These are phyloP conservation scores for Solanum hybrid DNA, from an alignment of 305 asterid species.

Conservation along the genomic window DNA sequence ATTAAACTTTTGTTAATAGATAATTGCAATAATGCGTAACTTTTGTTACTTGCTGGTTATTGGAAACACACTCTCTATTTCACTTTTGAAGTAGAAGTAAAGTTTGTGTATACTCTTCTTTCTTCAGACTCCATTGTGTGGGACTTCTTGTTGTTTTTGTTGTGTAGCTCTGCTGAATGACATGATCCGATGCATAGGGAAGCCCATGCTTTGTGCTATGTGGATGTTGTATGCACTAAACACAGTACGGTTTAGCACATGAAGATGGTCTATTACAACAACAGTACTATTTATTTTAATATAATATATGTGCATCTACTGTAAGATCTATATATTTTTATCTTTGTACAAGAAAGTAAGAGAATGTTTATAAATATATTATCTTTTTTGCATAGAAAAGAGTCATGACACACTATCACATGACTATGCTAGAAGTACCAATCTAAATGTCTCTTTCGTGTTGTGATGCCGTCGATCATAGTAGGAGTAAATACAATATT, in stretches of 20 bases:
- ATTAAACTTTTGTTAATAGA: constrained; percentile 11
- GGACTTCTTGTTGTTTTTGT: neutral
- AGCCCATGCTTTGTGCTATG: constrained; percentile 1
- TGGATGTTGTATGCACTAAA: neutral
- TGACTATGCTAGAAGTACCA: neutral
- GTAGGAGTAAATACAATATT: neutral
- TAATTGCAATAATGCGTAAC: neutral
- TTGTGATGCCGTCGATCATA: neutral
- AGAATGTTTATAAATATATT: neutral
- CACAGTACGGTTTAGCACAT: neutral
- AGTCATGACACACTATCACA: neutral
- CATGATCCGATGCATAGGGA: neutral
- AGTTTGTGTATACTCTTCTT: neutral
- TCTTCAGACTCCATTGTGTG: neutral
- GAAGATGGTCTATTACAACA: neutral
- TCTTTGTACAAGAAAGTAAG: neutral
- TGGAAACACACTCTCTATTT: neutral
- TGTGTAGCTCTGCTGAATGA: neutral
- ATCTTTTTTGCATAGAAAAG: neutral
- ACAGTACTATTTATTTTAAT: neutral
- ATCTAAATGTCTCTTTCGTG: neutral
- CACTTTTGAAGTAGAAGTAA: neutral
- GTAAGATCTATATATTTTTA: neutral
- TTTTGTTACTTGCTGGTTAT: neutral
- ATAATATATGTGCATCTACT: neutral